phyloP scores from a whole-genome alignment of 1,139 yeast species.

The Hyphopichia khmerensis region DNA sequence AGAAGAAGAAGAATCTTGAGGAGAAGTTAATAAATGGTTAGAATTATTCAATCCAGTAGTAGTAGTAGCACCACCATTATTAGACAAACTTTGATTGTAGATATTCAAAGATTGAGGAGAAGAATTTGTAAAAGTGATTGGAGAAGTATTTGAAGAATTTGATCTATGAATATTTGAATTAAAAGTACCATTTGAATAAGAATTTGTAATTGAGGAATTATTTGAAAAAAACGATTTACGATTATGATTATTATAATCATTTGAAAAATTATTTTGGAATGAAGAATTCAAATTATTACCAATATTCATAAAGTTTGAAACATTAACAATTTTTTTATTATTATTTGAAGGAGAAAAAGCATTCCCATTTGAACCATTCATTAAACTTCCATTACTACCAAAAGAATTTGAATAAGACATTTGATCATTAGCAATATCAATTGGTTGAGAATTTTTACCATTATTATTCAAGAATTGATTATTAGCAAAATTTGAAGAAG shows the following conservation, averaged over 20 bases:
- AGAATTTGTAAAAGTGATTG: constrained; percentile 9
- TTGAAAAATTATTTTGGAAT: background rate
- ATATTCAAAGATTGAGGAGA: constrained; percentile 12
- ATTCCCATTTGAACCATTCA: background rate
- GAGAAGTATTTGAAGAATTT: constrained; percentile 16
- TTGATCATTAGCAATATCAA: constrained; percentile 10
- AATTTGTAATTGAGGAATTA: background rate
- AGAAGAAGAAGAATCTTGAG: constrained; percentile 8
- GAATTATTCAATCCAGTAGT: too few species aligned
- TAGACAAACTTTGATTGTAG: background rate
- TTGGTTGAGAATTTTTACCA: constrained; percentile 11
- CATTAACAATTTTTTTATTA: constrained; percentile 1
- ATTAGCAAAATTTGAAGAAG: background rate
- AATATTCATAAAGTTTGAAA: constrained; percentile 8
- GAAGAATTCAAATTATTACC: constrained; percentile 2
- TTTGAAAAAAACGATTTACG: constrained; percentile 1
- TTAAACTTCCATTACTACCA: background rate
- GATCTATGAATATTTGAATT: constrained; percentile 6
- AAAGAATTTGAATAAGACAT: background rate
- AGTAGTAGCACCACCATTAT: too few species aligned
- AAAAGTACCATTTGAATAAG: background rate
- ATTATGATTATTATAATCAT: constrained; percentile 1
- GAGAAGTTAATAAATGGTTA: constrained; percentile 1
- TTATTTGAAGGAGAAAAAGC: constrained; percentile 4
- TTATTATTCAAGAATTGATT: background rate